phyloP scores from a whole-genome alignment of 306 rosid genomes.

The Acacia crassicarpa region DNA sequence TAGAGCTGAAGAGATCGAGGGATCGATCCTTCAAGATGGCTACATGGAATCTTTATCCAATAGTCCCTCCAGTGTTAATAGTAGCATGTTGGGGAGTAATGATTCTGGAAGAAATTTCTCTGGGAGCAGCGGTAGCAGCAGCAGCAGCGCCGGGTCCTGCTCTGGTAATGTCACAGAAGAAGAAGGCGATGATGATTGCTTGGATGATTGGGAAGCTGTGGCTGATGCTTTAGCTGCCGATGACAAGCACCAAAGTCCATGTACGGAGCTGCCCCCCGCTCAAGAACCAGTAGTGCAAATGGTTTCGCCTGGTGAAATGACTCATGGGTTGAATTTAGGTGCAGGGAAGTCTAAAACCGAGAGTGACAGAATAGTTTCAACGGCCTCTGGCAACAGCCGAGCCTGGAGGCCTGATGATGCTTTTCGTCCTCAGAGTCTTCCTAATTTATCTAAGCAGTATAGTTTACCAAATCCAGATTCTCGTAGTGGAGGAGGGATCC shows the following conservation, averaged over 20 bases:
- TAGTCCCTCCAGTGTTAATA: conserved; percentile 59
- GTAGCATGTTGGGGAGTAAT: conserved; percentile 57
- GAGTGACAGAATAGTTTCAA: conserved; percentile 37
- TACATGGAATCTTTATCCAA: conserved; percentile 64
- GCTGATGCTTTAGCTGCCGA: conserved; percentile 93
- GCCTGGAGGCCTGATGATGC: conserved; percentile 98
- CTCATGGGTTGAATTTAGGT: conserved; percentile 33
- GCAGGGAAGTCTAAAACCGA: conserved; percentile 39
- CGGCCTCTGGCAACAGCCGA: conserved; percentile 47
- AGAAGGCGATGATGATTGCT: conserved; percentile 73
- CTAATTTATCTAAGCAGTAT: conserved; percentile 80
- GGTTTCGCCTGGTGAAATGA: conserved; percentile 37
- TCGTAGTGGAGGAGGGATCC: conserved; percentile 53
- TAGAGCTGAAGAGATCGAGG: conserved; percentile 46
- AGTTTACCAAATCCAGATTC: conserved; percentile 67
- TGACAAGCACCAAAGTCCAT: conserved; percentile 53
- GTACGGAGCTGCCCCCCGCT: conserved; percentile 39
- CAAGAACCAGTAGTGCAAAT: conserved; percentile 36
- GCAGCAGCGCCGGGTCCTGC: conserved; percentile 71
- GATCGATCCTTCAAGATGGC: conserved; percentile 57
- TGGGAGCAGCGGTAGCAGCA: conserved; percentile 58
- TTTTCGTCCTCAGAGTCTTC: conserved; percentile 87
- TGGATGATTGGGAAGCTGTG: conserved; percentile 99
- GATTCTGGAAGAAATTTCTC: conserved; percentile 81
- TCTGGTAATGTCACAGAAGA: conserved; percentile 78